Percentiles rank a stretch among this genome's conserved stretches.
These are phyloP conservation scores for Parsonsia alboflavescens DNA, from an alignment of 257 asterid species.

Conservation along the genomic window DNA sequence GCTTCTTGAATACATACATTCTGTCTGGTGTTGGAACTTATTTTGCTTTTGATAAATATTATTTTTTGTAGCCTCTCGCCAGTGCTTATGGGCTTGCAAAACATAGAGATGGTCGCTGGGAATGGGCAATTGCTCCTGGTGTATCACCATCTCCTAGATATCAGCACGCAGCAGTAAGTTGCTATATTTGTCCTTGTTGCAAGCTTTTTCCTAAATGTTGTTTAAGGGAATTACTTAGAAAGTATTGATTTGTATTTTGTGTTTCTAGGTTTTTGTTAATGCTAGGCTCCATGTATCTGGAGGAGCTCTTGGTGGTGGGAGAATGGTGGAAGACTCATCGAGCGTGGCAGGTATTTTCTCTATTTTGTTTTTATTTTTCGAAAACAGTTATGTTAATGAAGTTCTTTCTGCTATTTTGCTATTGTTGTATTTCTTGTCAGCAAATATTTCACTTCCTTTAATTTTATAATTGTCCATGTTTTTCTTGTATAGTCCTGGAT, in stretches of 20 bases:
- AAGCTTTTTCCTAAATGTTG: background rate
- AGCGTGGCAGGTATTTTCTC: constrained; percentile 78
- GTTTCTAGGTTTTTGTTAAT: constrained; percentile 83
- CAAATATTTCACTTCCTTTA: background rate
- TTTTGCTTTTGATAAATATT: constrained; percentile 1
- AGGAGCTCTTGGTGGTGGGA: constrained; percentile 99
- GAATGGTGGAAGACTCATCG: constrained; percentile 99
- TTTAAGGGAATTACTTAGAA: background rate
- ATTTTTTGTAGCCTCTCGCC: constrained; percentile 70
- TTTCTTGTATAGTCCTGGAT: constrained; percentile 65
- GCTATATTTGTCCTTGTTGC: background rate
- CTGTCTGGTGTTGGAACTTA: background rate
- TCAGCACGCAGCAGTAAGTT: constrained; percentile 97
- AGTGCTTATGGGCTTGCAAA: constrained; percentile 99
- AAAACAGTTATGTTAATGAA: background rate
- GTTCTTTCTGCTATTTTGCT: background rate
- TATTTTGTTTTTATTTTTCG: background rate
- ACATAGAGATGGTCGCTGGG: constrained; percentile 99
- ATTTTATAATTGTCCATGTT: background rate
- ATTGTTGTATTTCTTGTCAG: background rate
- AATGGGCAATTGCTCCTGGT: constrained; percentile 99
- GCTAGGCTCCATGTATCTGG: constrained; percentile 99
- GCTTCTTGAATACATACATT: background rate
- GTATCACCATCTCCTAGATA: constrained; percentile 98
- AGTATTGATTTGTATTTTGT: constrained; percentile 13